Conservation (phyloP, 306 rosid species). For the Medicago arabica region DNA sequence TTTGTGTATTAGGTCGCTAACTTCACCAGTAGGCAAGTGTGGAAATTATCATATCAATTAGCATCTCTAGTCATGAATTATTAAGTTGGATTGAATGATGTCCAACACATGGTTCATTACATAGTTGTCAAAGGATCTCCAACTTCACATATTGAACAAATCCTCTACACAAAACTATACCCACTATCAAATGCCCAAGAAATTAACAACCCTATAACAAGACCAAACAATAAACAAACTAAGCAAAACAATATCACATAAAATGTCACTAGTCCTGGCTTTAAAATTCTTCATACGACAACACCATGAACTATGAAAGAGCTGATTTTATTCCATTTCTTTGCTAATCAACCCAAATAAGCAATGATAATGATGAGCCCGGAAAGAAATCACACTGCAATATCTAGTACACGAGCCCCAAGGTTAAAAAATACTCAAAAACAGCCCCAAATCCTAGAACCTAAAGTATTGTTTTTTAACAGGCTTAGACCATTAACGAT, state of each 20-base stretch:
- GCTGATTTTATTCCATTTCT: background rate
- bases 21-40: background rate
- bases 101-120: background rate
- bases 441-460: constrained; percentile 9
- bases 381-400: constrained; percentile 1
- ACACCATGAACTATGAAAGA: background rate
- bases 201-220: constrained; percentile 1
- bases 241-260: background rate
- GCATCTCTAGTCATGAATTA: background rate
- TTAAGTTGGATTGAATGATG: background rate
- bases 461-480: background rate
- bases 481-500: too few relatives aligned
- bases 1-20: background rate
- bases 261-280: constrained; percentile 8
- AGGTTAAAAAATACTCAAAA: constrained; percentile 18
- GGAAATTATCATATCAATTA: background rate
- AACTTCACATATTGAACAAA: background rate
- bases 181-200: background rate
- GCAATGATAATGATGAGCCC: constrained; percentile 15
- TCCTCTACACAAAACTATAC: constrained; percentile 14
- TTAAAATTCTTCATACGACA: background rate
- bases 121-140: background rate
- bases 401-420: background rate
- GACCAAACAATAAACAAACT: background rate
- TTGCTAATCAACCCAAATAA: background rate